A percentile compares a stretch with the other conserved stretches of the same genome.
These are phyloP conservation scores for Pythium plurisporium DNA, from an alignment of 352 stramenopile species.

Conservation along the genomic window DNA sequence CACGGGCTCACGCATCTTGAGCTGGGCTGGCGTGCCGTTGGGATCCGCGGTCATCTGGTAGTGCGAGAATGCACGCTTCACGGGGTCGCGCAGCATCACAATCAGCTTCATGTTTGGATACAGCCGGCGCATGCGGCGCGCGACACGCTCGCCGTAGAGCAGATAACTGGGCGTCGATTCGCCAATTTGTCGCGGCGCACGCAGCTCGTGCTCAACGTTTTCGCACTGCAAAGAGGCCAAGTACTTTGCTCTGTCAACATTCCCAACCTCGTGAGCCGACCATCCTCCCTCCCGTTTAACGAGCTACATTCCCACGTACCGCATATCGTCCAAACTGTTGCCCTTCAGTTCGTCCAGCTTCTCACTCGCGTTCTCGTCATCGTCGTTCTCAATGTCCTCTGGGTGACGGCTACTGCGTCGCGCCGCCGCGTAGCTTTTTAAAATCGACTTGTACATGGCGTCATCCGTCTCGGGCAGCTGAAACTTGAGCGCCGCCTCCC, in stretches of 20 bases:
- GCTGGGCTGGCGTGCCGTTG: slow-evolving; percentile 72
- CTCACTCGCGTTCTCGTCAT: background rate
- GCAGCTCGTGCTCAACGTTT: slow-evolving; percentile 16
- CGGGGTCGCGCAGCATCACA: slow-evolving; percentile 91
- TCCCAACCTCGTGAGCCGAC: background rate
- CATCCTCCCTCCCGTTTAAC: no score
- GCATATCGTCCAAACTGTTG: slow-evolving; percentile 41
- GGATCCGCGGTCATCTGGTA: slow-evolving; percentile 91
- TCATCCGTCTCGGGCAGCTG: slow-evolving; percentile 24
- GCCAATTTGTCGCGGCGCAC: slow-evolving; percentile 79
- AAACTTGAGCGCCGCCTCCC: slow-evolving; percentile 30
- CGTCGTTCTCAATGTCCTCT: background rate
- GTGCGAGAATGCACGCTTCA: slow-evolving; percentile 89
- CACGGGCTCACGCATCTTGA: slow-evolving; percentile 70
- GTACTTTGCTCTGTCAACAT: slow-evolving; percentile 42
- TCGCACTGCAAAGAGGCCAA: slow-evolving; percentile 42
- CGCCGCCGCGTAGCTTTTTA: slow-evolving; percentile 20
- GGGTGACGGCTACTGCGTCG: background rate
- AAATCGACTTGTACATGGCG: slow-evolving; percentile 22
- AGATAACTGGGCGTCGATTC: slow-evolving; percentile 85
- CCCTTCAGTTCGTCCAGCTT: slow-evolving; percentile 14
- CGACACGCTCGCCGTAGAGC: slow-evolving; percentile 50
- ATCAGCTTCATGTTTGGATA: slow-evolving; percentile 73
- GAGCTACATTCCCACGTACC: no score
- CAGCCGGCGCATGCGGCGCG: slow-evolving; percentile 35